These are phyloP conservation scores for Mycena belliarum DNA, from an alignment of 768 basidiomycete species.

Conservation along the genomic window DNA sequence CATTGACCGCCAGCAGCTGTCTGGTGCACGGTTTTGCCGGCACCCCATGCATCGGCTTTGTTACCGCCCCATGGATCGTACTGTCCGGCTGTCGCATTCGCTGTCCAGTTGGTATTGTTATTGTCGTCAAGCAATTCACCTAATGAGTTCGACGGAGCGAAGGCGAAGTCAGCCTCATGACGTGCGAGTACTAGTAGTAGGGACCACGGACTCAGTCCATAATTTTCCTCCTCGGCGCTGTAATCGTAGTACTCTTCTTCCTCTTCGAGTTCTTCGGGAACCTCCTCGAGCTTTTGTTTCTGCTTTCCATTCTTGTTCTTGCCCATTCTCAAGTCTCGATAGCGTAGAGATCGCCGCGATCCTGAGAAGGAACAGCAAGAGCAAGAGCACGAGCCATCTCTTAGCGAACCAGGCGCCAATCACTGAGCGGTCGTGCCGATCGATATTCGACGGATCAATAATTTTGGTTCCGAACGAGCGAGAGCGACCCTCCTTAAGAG, in stretches of 20 bases:
- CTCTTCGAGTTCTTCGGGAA: slow-evolving; percentile 15
- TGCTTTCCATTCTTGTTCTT: slow-evolving; percentile 23
- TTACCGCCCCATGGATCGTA: slow-evolving; percentile 10
- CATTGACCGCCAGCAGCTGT: neutral
- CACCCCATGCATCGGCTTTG: too few relatives aligned
- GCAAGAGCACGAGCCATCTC: slow-evolving; percentile 6
- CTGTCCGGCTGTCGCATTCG: slow-evolving; percentile 5
- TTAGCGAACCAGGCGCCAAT: slow-evolving; percentile 2
- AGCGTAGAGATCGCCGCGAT: slow-evolving; percentile 13
- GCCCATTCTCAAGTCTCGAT: slow-evolving; percentile 11
- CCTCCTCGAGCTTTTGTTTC: slow-evolving; percentile 18
- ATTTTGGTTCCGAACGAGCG: neutral
- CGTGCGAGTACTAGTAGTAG: neutral
- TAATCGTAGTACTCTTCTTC: slow-evolving; percentile 21
- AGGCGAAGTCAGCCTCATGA: neutral
- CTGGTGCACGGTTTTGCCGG: slow-evolving; percentile 2
- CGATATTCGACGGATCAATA: neutral
- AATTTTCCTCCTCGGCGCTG: slow-evolving; percentile 6
- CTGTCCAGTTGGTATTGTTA: slow-evolving; percentile 11
- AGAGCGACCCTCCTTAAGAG: too few relatives aligned
- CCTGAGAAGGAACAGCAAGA: neutral
- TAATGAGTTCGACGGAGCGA: neutral
- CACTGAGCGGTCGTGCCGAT: neutral
- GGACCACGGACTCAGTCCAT: slow-evolving; percentile 10
- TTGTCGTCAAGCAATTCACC: slow-evolving; percentile 5